Evolutionary conservation across 2,329 filamentous ascomycete genomes (phyloP), one percentile per base, ranked within the genome.

Genomic region (Cladophialophora psammophila): DNA sequence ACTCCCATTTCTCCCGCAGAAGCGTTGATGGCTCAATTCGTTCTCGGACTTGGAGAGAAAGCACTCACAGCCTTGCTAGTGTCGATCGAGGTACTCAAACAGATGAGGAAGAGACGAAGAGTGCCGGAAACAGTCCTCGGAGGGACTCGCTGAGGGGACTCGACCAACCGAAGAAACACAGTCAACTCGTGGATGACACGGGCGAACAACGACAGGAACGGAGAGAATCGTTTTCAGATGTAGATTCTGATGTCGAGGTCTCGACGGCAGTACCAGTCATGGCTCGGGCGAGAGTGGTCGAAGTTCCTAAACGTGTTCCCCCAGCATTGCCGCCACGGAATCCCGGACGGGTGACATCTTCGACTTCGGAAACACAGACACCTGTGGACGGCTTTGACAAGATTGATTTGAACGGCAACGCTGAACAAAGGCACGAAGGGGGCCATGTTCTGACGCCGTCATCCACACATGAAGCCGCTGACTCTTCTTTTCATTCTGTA

Each of bases 321-420:
- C 93, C 94, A 1, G 88, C 91, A 8, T 85, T 97, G 12, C 94
- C 94, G 1, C 85, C 87, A 2, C 85, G 93, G 56, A 96, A 91
- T 75, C 90, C 92, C 0, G 78, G 75, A 62, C 72, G 78, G 48
- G 69, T 55, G 74, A 80, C 63, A 71, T 69, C 70, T 34, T 74
- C 75, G 15, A 64, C 68, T 63, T 26, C 75, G 68, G 52, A 72
- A 71, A 31, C 66, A 67, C 53, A 72, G 73, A 32, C 60, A 15
- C 68, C 69, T 31, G 57, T 60, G 58, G 71, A 76, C 34, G 73
- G 72, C 1, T 79, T 79, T 53, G 77, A 79, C 48, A 74, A 77
- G 45, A 74, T 78, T 8, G 70, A 67, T n/a, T 60, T 75, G 50
- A 74, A 73, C 26, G 74, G 69, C n/a, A 68, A 67, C 35, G 64